Conservation (phyloP, 78 protist species). For the Speleostelium caveatum region DNA sequence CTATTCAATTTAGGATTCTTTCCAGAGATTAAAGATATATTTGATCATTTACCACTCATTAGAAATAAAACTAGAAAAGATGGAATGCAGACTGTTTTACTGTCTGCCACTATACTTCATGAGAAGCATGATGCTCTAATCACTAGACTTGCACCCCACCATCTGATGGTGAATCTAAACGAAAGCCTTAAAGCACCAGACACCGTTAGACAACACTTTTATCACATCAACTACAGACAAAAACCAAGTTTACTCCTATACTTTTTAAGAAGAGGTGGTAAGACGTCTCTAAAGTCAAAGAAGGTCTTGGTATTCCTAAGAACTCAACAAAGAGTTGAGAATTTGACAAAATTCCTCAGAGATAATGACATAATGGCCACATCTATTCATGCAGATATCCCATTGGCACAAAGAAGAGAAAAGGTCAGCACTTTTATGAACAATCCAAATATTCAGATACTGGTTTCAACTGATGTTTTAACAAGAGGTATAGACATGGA, state of each 20-base stretch:
- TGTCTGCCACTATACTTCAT: constrained; percentile 34
- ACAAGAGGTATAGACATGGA: constrained; percentile 80
- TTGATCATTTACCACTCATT: constrained; percentile 23
- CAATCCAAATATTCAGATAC: not conserved
- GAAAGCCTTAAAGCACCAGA: constrained; percentile 1
- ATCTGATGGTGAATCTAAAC: constrained; percentile 43
- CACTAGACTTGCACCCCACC: constrained; percentile 57
- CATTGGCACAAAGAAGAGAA: constrained; percentile 16
- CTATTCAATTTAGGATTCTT: constrained; percentile 69
- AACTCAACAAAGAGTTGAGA: constrained; percentile 70
- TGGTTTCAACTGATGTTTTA: constrained; percentile 55
- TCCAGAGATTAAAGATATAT: constrained; percentile 42
- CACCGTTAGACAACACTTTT: constrained; percentile 32
- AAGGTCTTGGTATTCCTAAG: constrained; percentile 43
- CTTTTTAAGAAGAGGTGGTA: constrained; percentile 56
- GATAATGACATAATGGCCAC: not conserved
- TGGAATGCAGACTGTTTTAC: constrained; percentile 52
- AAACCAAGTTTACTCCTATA: constrained; percentile 12
- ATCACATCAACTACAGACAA: constrained; percentile 20
- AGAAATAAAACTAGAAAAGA: constrained; percentile 15
- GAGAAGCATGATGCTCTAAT: constrained; percentile 32
- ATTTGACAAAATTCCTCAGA: not conserved
- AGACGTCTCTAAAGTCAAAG: constrained; percentile 47
- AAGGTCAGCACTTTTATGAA: not conserved
- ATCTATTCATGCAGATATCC: constrained; percentile 61